Conservation (phyloP, 331 rosid genomes). For the Prunus yedoensis region DNA sequence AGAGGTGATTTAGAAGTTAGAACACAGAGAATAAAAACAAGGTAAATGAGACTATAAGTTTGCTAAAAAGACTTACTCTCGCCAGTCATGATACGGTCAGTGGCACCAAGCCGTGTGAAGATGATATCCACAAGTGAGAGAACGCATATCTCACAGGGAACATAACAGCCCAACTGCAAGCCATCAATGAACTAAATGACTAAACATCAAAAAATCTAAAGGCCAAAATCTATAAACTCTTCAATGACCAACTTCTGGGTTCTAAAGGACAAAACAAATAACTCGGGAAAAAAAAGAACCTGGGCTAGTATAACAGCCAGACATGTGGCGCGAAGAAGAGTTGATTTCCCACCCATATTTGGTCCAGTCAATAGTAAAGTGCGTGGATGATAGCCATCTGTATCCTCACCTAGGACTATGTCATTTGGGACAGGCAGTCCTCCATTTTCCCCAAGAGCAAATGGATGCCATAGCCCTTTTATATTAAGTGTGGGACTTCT, state of each 20-base stretch:
- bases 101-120: constrained; percentile 96
- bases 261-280: constrained; percentile 3
- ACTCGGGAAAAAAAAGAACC: constrained; percentile 42
- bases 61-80: constrained; percentile 68
- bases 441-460: constrained; percentile 78
- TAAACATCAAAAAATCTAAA: constrained; percentile 12
- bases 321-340: constrained; percentile 92
- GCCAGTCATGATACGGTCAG: constrained; percentile 95
- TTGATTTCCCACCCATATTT: constrained; percentile 98
- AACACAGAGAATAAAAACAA: neutral
- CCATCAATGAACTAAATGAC: constrained; percentile 17
- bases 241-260: neutral
- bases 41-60: neutral
- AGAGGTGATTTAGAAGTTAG: neutral
- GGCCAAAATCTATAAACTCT: constrained; percentile 4
- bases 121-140: constrained; percentile 81
- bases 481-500: constrained; percentile 55
- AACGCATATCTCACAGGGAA: constrained; percentile 75
- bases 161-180: constrained; percentile 92
- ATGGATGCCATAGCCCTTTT: constrained; percentile 95
- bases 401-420: constrained; percentile 67
- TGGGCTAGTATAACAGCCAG: constrained; percentile 90
- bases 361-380: constrained; percentile 91
- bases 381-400: constrained; percentile 51
- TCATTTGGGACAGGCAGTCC: constrained; percentile 81